Evolutionary conservation across 2,329 filamentous ascomycete species (phyloP), one percentile per base, ranked within the genome.

Genomic region (Stachybotrys chartarum): DNA sequence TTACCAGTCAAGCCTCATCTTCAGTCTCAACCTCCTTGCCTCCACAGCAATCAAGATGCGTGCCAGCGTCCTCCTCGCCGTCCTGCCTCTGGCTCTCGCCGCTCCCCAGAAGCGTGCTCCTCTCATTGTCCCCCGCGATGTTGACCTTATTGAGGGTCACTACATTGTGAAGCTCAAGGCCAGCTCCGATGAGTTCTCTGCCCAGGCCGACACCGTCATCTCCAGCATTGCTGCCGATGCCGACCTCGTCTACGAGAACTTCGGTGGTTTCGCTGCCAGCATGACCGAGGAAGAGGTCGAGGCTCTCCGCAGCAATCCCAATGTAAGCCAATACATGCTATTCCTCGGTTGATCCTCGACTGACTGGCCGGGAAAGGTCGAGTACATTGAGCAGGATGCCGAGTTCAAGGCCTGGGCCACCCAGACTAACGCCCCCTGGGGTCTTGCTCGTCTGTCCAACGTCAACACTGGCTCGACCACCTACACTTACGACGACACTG

Each of bases 321-420:
- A 64, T 52, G 64, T 65, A 52, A 57, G 60, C 31, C 24, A 42
- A 5, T 7, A 8, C 24, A 7, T 5, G 5, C 8, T 42, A 10
- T 14, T 10, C 3, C 3, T 10, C 8, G 35, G 10, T 42, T 42
- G 35, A 14, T 10, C 14, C 10, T 42, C 8, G 14, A 42, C 35
- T 42, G 17, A 14, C 30, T 14, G 6, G 7, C 17, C n/a, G 10
- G 16, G 6, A 7, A 17, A 66, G 63, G 71, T 74, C 50, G 67
- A 69, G 6, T 74, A 71, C 57, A 65, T 75, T 44, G 71, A 75
- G 63, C 70, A 70, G 56, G 72, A 76, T 59, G 66, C 64, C n/a
- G 57, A 66, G 35, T 63, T 76, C 50, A 60, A 56, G 17, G 59
- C 59, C 54, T 56, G 54, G 44, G 59, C 61, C 30, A 64, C 63